Percentiles rank a stretch among this genome's conserved stretches.
Evolutionary conservation across 108 stramenopile genomes (phyloP).

Genomic region (Cyclostephanos invisitatus): DNA sequence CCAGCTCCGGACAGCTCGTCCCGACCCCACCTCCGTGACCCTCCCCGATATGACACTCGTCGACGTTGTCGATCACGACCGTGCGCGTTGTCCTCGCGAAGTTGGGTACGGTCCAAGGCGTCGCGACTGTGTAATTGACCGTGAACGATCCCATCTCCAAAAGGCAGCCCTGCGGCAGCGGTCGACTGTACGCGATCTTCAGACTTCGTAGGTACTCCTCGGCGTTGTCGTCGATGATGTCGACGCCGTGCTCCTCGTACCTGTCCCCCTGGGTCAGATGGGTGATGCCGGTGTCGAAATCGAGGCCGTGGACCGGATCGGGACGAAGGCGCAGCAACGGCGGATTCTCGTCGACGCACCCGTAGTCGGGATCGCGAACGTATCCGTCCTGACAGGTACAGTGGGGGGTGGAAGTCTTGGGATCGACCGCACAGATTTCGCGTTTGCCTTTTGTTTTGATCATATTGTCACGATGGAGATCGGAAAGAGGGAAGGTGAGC

Average conservation of each 20-base stretch:
- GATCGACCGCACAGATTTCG: slow-evolving; percentile 63
- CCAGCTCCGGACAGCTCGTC: slow-evolving; percentile 62
- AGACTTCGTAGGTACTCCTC: slow-evolving; percentile 83
- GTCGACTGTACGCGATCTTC: slow-evolving; percentile 82
- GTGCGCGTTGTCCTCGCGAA: slow-evolving; percentile 65
- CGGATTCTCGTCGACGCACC: slow-evolving; percentile 88
- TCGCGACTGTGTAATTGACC: slow-evolving; percentile 92
- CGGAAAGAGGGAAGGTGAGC: too few species aligned
- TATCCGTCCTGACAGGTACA: slow-evolving; percentile 86
- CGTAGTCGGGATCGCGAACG: slow-evolving; percentile 54
- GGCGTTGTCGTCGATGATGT: slow-evolving; percentile 87
- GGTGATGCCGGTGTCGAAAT: slow-evolving; percentile 47
- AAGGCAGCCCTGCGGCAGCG: slow-evolving; percentile 83
- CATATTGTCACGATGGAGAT: not conserved
- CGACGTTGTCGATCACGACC: slow-evolving; percentile 89
- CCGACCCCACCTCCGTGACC: slow-evolving; percentile 36
- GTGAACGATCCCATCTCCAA: slow-evolving; percentile 82
- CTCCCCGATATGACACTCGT: slow-evolving; percentile 73
- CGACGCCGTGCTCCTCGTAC: slow-evolving; percentile 87
- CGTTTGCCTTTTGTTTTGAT: slow-evolving; percentile 49
- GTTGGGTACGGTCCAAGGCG: slow-evolving; percentile 83
- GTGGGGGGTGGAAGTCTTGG: slow-evolving; percentile 46
- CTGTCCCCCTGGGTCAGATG: slow-evolving; percentile 81
- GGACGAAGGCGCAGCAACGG: slow-evolving; percentile 45
- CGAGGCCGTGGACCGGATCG: slow-evolving; percentile 19